Percentiles rank a stretch among this genome's conserved stretches.
phyloP scores from a whole-genome alignment of 1,284 basidiomycete species.

The Entoloma clypeatum region DNA sequence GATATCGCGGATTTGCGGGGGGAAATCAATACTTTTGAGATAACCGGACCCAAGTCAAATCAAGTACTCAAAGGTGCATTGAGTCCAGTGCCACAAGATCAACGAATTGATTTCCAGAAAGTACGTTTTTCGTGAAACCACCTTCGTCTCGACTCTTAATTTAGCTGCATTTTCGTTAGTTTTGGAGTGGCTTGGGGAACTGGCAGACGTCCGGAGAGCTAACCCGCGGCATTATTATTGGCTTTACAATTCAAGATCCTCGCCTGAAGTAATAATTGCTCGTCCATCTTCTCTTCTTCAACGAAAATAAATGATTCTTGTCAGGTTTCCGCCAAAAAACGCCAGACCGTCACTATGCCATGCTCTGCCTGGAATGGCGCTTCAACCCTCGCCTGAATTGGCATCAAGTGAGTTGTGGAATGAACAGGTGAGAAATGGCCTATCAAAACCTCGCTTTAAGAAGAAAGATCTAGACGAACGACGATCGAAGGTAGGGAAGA shows the following conservation, averaged over 20 bases:
- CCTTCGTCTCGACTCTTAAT: not conserved
- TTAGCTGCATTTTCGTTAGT: conserved; percentile 39
- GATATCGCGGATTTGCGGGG: conserved; percentile 69
- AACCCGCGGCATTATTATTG: conserved; percentile 71
- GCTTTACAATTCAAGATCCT: conserved; percentile 78
- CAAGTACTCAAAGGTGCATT: conserved; percentile 76
- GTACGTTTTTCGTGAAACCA: conserved; percentile 22
- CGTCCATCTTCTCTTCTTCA: not conserved
- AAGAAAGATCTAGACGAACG: conserved; percentile 85
- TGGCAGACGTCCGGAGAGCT: conserved; percentile 64
- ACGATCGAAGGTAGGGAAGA: conserved; percentile 64
- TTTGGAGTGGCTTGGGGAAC: conserved; percentile 61
- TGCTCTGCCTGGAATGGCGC: conserved; percentile 25
- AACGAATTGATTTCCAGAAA: conserved; percentile 56
- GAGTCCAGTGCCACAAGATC: conserved; percentile 49
- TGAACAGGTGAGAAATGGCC: conserved; percentile 41
- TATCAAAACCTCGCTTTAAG: conserved; percentile 66
- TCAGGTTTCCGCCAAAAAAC: conserved; percentile 79
- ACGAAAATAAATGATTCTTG: not conserved
- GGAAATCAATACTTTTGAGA: conserved; percentile 77
- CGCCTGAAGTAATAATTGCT: conserved; percentile 53
- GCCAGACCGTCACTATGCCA: conserved; percentile 29
- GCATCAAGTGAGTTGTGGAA: conserved; percentile 76
- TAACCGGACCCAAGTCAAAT: conserved; percentile 80
- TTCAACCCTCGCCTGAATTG: conserved; percentile 56